Evolutionary conservation across 768 basidiomycete genomes (phyloP), one percentile per base, ranked within the genome.

Genomic region (Tulasnella sp.): DNA sequence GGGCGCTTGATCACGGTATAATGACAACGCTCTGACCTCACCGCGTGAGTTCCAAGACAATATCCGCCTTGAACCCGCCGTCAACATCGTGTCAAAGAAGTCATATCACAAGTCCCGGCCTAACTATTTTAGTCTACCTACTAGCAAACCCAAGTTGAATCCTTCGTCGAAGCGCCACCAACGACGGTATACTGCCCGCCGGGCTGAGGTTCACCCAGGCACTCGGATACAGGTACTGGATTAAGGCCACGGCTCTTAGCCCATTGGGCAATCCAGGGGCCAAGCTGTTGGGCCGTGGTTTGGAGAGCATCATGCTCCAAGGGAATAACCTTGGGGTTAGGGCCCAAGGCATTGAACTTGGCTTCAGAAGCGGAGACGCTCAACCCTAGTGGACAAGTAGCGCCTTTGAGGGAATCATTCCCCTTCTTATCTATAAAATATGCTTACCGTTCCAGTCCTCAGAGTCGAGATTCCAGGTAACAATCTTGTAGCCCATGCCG

Each of bases 111-210:
- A n/a, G n/a, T n/a, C n/a, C n/a, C n/a, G n/a, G n/a, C n/a, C n/a
- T n/a, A n/a, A n/a, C n/a, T n/a, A n/a, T n/a, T n/a, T n/a, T n/a
- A n/a, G n/a, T n/a, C n/a, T n/a, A n/a, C n/a, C n/a, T n/a, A n/a
- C n/a, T 45, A 45, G 43, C 43, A 45, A 11, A 45, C 43, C 43
- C 43, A 45, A 15, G 43, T 45, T 21, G 43, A 45, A 29, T 45
- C 43, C 43, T 45, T 45, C 23, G 43, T 15, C 23, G 43, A 23
- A 23, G 43, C 43, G 31, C 43, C 43, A 45, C 43, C 43, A 15
- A 45, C 43, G 43, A 12, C 31, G 43, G 43, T 45, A 29, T 45
- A 45, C 43, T 45, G 43, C 4, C 43, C 43, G 4, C 6, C 1
- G 15, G 43, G 43, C 21, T 21, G 3, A 25, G 41, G 41, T 25